Conservation (phyloP, 306 rosid genomes). For the Cercis canadensis region DNA sequence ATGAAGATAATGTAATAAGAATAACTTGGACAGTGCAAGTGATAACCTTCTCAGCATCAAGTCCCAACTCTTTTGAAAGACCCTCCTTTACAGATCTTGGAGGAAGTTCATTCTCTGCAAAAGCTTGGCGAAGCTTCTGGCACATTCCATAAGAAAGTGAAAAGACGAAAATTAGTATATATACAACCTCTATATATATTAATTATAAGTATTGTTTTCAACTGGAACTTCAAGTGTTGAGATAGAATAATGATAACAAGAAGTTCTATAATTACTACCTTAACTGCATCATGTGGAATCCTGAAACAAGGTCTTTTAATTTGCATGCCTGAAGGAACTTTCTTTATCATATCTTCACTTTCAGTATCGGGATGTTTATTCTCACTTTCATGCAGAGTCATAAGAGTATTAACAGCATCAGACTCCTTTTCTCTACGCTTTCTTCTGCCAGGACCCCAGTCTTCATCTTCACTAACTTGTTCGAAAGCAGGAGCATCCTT, state of each 20-base stretch:
- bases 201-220: background rate
- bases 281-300: conserved; percentile 73
- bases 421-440: conserved; percentile 77
- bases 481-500: conserved; percentile 72
- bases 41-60: conserved; percentile 74
- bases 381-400: conserved; percentile 78
- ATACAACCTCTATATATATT: background rate
- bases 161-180: conserved; percentile 29
- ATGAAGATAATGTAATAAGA: conserved; percentile 18
- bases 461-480: conserved; percentile 88
- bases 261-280: conserved; percentile 56
- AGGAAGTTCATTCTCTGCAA: conserved; percentile 84
- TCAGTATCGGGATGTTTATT: conserved; percentile 44
- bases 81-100: conserved; percentile 68
- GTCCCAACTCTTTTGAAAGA: conserved; percentile 84
- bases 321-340: conserved; percentile 39
- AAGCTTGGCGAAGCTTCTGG: conserved; percentile 89
- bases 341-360: conserved; percentile 21
- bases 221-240: conserved; percentile 12
- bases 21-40: conserved; percentile 12
- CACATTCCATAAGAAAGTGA: conserved; percentile 40
- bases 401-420: conserved; percentile 83
- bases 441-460: conserved; percentile 87
- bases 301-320: conserved; percentile 65
- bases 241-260: conserved; percentile 25